Evolutionary conservation across 495 filamentous ascomycete genomes (phyloP).

Genomic region (Letharia columbiana): DNA sequence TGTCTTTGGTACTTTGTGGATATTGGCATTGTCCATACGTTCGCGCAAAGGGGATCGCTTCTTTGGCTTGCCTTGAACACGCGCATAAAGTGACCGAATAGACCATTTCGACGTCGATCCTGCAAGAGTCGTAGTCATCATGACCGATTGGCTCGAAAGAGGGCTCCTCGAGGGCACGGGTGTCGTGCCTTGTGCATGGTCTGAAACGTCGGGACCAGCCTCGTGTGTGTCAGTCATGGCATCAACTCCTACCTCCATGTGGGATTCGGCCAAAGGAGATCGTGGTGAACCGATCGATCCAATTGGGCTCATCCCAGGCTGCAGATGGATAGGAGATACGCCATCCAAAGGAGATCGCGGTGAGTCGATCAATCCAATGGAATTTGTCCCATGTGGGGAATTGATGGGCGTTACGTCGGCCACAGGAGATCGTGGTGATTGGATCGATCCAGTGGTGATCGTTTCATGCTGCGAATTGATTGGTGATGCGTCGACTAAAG

Average conservation of each 20-base stretch:
- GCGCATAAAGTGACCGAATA: background rate
- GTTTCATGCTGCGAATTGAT: background rate
- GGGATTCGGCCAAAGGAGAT: background rate
- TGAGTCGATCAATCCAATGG: constrained; percentile 1
- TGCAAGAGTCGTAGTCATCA: background rate
- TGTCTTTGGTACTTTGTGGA: background rate
- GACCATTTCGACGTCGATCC: background rate
- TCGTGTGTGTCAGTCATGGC: background rate
- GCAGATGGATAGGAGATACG: background rate
- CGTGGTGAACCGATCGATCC: background rate
- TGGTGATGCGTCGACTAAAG: background rate
- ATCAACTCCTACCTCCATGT: background rate
- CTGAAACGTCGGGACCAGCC: background rate
- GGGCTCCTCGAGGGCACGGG: background rate
- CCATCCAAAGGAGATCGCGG: background rate
- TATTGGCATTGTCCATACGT: background rate
- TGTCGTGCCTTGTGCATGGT: background rate
- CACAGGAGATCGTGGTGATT: background rate
- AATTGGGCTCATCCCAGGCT: background rate
- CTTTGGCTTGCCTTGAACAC: background rate
- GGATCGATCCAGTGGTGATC: background rate
- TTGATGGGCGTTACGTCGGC: background rate
- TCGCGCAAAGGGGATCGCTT: background rate
- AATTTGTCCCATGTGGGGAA: background rate
- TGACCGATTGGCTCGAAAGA: background rate